Evolutionary conservation across 139 green algal genomes (phyloP).

Genomic region (Closterium sp.): DNA sequence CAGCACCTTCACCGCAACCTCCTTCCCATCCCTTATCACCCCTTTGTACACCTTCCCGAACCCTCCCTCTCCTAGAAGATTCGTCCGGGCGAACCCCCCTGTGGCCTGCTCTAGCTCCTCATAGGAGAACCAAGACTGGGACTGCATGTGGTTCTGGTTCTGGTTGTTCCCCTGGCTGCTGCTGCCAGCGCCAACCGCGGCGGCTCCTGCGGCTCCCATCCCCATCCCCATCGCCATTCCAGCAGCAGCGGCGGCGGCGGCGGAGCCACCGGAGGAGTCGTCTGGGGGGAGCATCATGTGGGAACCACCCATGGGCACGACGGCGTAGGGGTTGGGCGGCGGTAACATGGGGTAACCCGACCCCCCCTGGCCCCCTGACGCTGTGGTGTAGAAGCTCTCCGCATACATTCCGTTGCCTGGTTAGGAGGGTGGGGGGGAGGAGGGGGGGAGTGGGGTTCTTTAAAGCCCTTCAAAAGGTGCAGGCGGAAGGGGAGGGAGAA

Average conservation of each 20-base stretch:
- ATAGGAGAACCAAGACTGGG: constrained; percentile 38
- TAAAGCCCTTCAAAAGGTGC: too few species aligned
- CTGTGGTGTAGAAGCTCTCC: too few species aligned
- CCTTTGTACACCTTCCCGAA: constrained; percentile 44
- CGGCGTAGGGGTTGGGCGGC: not conserved
- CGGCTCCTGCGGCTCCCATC: not conserved
- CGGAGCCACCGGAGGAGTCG: not conserved
- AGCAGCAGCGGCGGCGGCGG: too few species aligned
- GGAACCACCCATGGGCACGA: not conserved
- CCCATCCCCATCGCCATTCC: not conserved
- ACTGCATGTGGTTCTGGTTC: not conserved
- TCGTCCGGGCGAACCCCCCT: constrained; percentile 9
- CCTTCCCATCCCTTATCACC: not conserved
- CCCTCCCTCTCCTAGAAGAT: constrained; percentile 43
- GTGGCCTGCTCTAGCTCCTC: constrained; percentile 30
- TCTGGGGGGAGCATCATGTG: not conserved
- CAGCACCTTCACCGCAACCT: constrained; percentile 44
- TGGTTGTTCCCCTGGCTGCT: not conserved
- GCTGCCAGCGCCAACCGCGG: not conserved
- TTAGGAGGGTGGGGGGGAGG: too few species aligned
- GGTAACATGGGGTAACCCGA: not conserved
- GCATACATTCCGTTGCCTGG: too few species aligned
- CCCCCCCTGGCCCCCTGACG: not conserved
- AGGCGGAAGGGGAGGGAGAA: too few species aligned
- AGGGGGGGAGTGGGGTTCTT: too few species aligned